phyloP scores from a whole-genome alignment of 345 rosid species.

The Eucalyptus guilfoylei region DNA sequence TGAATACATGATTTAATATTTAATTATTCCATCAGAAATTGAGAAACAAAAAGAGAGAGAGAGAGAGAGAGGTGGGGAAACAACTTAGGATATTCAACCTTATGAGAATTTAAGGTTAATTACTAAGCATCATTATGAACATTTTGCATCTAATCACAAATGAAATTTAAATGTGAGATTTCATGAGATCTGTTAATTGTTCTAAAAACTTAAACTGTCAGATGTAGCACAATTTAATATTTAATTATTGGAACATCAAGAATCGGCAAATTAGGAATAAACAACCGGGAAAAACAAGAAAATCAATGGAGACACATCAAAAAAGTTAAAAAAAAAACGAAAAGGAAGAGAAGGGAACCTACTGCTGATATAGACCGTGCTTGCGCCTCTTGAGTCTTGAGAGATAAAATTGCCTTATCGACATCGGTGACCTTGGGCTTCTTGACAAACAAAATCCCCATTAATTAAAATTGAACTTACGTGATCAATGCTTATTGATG shows the following conservation, averaged over 20 bases:
- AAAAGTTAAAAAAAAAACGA: background rate
- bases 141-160: too few relatives aligned
- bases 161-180: too few relatives aligned
- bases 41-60: too few relatives aligned
- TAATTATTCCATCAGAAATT: too few relatives aligned
- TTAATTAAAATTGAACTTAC: background rate
- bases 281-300: background rate
- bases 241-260: background rate
- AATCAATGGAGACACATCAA: background rate
- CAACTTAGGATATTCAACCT: too few relatives aligned
- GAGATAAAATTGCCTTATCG: slow-evolving; percentile 85
- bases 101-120: too few relatives aligned
- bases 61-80: too few relatives aligned
- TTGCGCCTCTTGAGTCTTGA: slow-evolving; percentile 85
- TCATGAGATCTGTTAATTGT: accelerated
- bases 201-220: too few relatives aligned
- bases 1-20: too few relatives aligned
- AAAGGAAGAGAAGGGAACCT: slow-evolving; percentile 24
- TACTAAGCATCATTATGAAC: too few relatives aligned
- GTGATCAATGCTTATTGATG: background rate
- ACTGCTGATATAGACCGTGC: slow-evolving; percentile 75
- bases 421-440: slow-evolving; percentile 89
- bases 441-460: slow-evolving; percentile 91
- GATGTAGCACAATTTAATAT: accelerated
- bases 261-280: background rate